Evolutionary conservation across 1,284 basidiomycete species (phyloP), one percentile per base, ranked within the genome.

Genomic region (Ganoderma meredithae): DNA sequence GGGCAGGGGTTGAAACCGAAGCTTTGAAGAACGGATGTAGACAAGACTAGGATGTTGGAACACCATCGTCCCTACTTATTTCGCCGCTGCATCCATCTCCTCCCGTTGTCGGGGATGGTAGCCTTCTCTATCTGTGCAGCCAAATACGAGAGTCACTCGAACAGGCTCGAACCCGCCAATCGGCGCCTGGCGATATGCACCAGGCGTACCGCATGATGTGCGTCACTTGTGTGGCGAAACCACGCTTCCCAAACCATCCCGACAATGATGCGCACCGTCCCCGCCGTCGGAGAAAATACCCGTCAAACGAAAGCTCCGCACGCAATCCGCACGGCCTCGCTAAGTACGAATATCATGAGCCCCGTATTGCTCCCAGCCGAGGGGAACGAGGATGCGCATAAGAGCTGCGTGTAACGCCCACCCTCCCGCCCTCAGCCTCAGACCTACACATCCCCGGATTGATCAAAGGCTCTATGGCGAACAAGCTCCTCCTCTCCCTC

Each of bases 191-290:
- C n/a, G n/a, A n/a, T n/a, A n/a, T n/a, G n/a, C n/a, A n/a, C n/a
- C n/a, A 33, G 13, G 17, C 17, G 12, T 15, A 15, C 17, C 52
- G 52, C 52, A 33, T 55, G 52, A 55, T 31, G 27, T 31, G 27
- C 27, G 27, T 31, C 27, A 31, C 52, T 19, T 55, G 31, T 8
- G 13, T 33, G 27, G 4, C 19, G 0, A 3, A 17, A 31, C 17
- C 27, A 27, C 12, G 27, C 52, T 55, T 55, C 31, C 52, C 52
- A 27, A 55, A 33, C 52, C 15, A 39, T 53, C 63, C 69, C 69
- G 69, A 69, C 15, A 64, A 56, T 69, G 69, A 69, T 69, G 69
- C 69, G 69, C 65, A 53, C 60, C 60, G 53, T 63, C 44, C 43
- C 44, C 41, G 56, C 63, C 52, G 13, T 49, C 63, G 60, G 53